A percentile compares a stretch with the other conserved stretches of the same genome.
These are phyloP conservation scores for Oryza glumipatula DNA, from an alignment of 176 grass and related monocot species.

Conservation along the genomic window DNA sequence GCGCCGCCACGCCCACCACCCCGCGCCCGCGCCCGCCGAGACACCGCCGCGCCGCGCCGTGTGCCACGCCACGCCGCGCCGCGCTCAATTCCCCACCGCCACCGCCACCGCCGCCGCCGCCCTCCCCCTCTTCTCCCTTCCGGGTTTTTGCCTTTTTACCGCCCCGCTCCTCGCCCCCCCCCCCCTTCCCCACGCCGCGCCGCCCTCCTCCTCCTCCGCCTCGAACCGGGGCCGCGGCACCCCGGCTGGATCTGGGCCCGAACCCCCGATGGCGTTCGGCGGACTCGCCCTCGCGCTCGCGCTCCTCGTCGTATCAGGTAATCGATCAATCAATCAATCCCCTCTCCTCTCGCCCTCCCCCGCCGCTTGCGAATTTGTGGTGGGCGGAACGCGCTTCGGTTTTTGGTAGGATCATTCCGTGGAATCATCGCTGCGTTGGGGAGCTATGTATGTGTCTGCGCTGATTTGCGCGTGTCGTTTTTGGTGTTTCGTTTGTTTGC, in stretches of 20 bases:
- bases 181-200: not conserved
- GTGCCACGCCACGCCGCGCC: not conserved
- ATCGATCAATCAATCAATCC: no score
- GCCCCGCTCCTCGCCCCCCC: not conserved
- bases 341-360: no score
- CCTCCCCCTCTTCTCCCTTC: not conserved
- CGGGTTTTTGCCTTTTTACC: not conserved
- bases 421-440: not conserved
- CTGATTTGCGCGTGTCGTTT: not conserved
- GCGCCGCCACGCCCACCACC: not conserved
- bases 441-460: not conserved
- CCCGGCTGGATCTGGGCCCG: slow-evolving; percentile 29
- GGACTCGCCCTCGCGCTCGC: slow-evolving; percentile 4
- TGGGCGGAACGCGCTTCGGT: not conserved
- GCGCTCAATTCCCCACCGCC: slow-evolving; percentile 23
- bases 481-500: slow-evolving; percentile 30
- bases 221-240: not conserved
- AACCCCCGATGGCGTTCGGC: slow-evolving; percentile 48
- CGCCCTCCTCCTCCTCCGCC: not conserved
- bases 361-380: not conserved
- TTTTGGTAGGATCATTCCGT: not conserved
- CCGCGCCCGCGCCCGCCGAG: not conserved
- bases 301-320: slow-evolving; percentile 46
- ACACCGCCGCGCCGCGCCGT: slow-evolving; percentile 28
- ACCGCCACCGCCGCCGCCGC: not conserved